These are phyloP conservation scores for Mycosphaerella sp. DNA, from an alignment of 2,329 filamentous ascomycete species.

Conservation along the genomic window DNA sequence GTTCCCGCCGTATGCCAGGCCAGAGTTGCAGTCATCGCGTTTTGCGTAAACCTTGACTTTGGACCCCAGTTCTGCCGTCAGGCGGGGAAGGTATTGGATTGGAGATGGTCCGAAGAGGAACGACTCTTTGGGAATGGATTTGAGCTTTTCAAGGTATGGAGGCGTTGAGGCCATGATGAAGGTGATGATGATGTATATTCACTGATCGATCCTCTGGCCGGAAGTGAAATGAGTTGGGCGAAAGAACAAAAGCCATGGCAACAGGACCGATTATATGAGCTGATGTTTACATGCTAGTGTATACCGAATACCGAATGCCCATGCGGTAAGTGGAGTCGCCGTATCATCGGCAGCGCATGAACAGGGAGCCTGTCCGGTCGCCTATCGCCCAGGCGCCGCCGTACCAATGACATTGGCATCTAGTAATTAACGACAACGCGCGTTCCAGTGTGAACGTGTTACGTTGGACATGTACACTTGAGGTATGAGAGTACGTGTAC, in stretches of 20 bases:
- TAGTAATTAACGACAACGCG: background rate
- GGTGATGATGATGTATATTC: background rate
- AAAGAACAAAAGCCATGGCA: no score
- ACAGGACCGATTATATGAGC: background rate
- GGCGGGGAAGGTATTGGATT: slow-evolving; percentile 60
- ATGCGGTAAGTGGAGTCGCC: slow-evolving; percentile 4
- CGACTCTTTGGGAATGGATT: slow-evolving; percentile 51
- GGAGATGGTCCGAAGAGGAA: slow-evolving; percentile 64
- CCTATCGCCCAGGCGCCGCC: slow-evolving; percentile 4
- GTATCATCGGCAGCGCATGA: slow-evolving; percentile 1
- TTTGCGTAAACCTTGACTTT: slow-evolving; percentile 61
- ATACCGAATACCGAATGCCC: slow-evolving; percentile 1
- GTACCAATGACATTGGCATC: background rate
- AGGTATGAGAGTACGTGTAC: no score
- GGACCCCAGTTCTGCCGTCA: slow-evolving; percentile 53
- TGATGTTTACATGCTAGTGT: background rate
- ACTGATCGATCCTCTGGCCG: no score
- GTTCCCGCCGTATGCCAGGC: slow-evolving; percentile 37
- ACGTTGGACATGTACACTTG: no score
- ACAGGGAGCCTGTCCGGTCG: background rate
- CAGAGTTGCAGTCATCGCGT: slow-evolving; percentile 56
- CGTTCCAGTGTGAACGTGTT: no score
- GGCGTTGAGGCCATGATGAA: slow-evolving; percentile 9
- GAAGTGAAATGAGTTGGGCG: no score
- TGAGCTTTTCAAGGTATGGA: slow-evolving; percentile 23